phyloP scores from a whole-genome alignment of 805 yeast genomes.

The Candida railenensis region DNA sequence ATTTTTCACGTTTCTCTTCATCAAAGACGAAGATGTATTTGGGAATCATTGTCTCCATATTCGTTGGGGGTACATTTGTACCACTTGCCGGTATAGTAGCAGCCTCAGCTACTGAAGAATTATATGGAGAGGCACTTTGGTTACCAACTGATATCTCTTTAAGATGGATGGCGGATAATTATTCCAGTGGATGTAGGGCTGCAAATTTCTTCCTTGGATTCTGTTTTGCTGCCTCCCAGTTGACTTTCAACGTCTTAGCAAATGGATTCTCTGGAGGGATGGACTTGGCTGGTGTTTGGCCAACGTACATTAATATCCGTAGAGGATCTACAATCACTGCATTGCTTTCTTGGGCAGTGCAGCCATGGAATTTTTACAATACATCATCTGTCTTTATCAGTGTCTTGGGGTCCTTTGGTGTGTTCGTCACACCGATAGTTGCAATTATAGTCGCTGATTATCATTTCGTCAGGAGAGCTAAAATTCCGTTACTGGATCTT shows the following conservation, averaged over 20 bases:
- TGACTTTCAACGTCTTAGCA: slow-evolving; percentile 37
- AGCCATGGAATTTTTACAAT: slow-evolving; percentile 41
- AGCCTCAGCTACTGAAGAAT: slow-evolving; percentile 63
- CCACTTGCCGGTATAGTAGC: slow-evolving; percentile 57
- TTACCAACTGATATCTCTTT: slow-evolving; percentile 44
- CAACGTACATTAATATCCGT: slow-evolving; percentile 40
- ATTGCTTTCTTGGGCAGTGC: slow-evolving; percentile 30
- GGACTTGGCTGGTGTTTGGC: slow-evolving; percentile 46
- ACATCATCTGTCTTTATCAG: slow-evolving; percentile 32
- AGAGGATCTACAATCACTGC: slow-evolving; percentile 37
- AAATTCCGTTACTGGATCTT: slow-evolving; percentile 37
- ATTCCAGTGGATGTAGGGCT: slow-evolving; percentile 8
- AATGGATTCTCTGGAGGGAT: slow-evolving; percentile 48
- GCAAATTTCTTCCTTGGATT: slow-evolving; percentile 75
- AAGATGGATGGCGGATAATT: slow-evolving; percentile 6
- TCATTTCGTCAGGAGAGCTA: slow-evolving; percentile 32
- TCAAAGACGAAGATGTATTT: slow-evolving; percentile 26
- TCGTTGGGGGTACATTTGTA: slow-evolving; percentile 21
- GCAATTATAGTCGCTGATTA: slow-evolving; percentile 29
- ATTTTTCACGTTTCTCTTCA: slow-evolving; percentile 70
- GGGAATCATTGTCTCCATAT: slow-evolving; percentile 69
- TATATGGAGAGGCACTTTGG: slow-evolving; percentile 71
- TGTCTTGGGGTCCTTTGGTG: slow-evolving; percentile 33
- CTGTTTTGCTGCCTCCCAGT: slow-evolving; percentile 22
- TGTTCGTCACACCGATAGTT: slow-evolving; percentile 38